These are phyloP conservation scores for Candida nemodendra DNA, from an alignment of 805 yeast genomes.

Conservation along the genomic window DNA sequence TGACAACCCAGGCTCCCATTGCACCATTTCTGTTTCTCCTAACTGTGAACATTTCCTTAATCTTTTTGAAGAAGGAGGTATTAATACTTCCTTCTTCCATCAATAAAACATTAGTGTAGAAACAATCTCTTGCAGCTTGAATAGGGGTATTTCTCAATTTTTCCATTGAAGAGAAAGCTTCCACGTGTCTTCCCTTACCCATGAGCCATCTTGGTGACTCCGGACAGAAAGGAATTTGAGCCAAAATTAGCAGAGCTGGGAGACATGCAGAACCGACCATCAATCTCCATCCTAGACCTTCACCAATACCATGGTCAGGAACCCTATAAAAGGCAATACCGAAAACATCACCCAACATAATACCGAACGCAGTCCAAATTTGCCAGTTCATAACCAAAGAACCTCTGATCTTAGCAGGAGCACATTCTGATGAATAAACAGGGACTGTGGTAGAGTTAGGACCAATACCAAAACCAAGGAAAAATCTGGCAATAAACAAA, in stretches of 20 bases:
- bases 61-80: constrained; percentile 39
- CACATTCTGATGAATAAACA: constrained; percentile 37
- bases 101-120: constrained; percentile 44
- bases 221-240: constrained; percentile 31
- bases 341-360: constrained; percentile 40
- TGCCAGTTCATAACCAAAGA: constrained; percentile 69
- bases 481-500: constrained; percentile 47
- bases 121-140: constrained; percentile 39
- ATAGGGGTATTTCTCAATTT: constrained; percentile 34
- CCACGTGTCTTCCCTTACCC: constrained; percentile 39
- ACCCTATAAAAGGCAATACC: constrained; percentile 36
- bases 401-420: constrained; percentile 36
- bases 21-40: constrained; percentile 86
- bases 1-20: constrained; percentile 30
- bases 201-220: constrained; percentile 46
- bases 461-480: constrained; percentile 38
- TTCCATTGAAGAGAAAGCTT: constrained; percentile 43
- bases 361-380: constrained; percentile 44
- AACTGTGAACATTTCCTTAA: constrained; percentile 59
- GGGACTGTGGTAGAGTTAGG: constrained; percentile 38
- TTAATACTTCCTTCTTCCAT: constrained; percentile 50
- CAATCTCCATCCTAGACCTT: constrained; percentile 50
- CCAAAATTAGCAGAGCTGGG: constrained; percentile 42
- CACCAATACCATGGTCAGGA: constrained; percentile 29
- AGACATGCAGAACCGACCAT: constrained; percentile 53